These are phyloP conservation scores for Pseudogymnoascus sp. DNA, from an alignment of 2,329 filamentous ascomycete genomes.

Conservation along the genomic window DNA sequence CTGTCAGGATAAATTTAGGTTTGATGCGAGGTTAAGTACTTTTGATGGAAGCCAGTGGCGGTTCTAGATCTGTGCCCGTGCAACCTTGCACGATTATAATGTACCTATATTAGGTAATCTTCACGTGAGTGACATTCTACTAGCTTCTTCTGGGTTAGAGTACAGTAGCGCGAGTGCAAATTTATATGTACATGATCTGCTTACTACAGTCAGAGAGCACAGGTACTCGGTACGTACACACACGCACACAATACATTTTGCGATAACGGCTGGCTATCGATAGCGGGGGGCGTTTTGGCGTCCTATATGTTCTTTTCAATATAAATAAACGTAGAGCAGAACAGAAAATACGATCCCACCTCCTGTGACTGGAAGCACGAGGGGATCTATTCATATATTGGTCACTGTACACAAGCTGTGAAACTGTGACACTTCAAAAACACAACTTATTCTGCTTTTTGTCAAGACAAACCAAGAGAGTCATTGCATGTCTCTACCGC, in stretches of 20 bases:
- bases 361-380: not conserved
- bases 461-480: not conserved
- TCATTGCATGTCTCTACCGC: not conserved
- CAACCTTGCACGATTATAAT: slow-evolving; percentile 5
- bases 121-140: slow-evolving; percentile 4
- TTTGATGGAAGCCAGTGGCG: slow-evolving; percentile 6
- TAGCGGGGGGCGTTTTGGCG: not conserved
- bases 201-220: too few species aligned
- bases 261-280: not conserved
- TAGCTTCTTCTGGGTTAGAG: not conserved
- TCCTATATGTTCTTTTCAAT: not conserved
- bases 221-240: not conserved
- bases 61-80: slow-evolving; percentile 7
- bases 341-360: not conserved
- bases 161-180: not conserved
- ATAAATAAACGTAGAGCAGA: not conserved
- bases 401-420: not conserved
- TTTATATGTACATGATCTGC: not conserved
- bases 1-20: slow-evolving; percentile 8
- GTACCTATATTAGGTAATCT: slow-evolving; percentile 4
- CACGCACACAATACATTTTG: not conserved
- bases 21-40: slow-evolving; percentile 8
- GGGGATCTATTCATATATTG: not conserved
- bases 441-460: not conserved
- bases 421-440: not conserved